A percentile compares a stretch with the other conserved stretches of the same genome.
Evolutionary conservation across 2,329 filamentous ascomycete species (phyloP).

Genomic region (Cercospora sesami): DNA sequence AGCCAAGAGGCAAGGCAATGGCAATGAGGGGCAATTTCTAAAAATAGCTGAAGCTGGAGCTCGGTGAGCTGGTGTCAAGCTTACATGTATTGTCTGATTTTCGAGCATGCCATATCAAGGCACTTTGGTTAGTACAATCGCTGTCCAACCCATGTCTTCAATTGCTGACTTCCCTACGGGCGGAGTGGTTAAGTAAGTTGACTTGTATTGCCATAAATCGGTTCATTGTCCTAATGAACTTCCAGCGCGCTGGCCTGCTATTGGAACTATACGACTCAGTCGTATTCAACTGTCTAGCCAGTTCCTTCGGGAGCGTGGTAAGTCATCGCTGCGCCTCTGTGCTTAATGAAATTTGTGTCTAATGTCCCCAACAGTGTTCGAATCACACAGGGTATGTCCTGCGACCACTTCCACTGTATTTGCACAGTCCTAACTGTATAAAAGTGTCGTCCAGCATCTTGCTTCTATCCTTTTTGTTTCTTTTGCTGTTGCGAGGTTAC

Average conservation of each 20-base stretch:
- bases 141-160: neutral
- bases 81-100: neutral
- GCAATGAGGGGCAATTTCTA: neutral
- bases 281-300: constrained; percentile 20
- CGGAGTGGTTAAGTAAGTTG: constrained; percentile 16
- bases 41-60: neutral
- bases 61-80: neutral
- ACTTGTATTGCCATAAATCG: neutral
- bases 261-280: constrained; percentile 14
- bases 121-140: constrained; percentile 12
- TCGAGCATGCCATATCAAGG: neutral
- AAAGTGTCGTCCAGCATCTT: constrained; percentile 16
- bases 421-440: too few relatives aligned
- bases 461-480: neutral
- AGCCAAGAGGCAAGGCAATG: too few relatives aligned
- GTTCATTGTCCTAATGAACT: neutral
- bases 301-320: constrained; percentile 22
- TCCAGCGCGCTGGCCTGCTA: constrained; percentile 25
- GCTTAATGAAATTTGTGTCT: too few relatives aligned
- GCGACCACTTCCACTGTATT: too few relatives aligned
- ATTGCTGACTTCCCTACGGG: neutral
- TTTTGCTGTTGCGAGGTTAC: neutral
- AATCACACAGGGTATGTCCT: constrained; percentile 23
- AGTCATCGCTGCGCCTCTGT: too few relatives aligned
- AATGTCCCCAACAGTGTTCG: constrained; percentile 10